Evolutionary conservation across 2,329 filamentous ascomycete genomes (phyloP), one percentile per base, ranked within the genome.

Genomic region (Beauveria sp.): DNA sequence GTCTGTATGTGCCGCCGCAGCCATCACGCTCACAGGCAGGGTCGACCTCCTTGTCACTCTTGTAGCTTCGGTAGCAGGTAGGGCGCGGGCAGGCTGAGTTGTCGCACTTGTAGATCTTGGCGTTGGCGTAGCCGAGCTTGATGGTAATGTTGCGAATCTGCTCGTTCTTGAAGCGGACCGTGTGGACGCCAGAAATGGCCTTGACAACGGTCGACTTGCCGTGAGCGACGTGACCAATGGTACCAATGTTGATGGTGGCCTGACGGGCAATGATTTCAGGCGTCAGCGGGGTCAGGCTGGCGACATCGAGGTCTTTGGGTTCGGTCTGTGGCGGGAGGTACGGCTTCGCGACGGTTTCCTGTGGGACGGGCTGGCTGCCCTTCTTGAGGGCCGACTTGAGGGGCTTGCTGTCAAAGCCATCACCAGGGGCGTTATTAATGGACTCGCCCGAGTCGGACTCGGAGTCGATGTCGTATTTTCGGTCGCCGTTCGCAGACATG

Each of bases 131-230:
- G 75, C 95, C 95, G 71, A 99, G 86, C 86, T 99, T 99, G 83
- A 99, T 99, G 71, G 95, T 99, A 73, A 99, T 99, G 78, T 99
- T 99, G 73, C 95, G 86, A 80, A 98, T 96, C 79, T 97, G 81
- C 80, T 99, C 95, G 81, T 98, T 99, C 89, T 99, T 99, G 84
- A 99, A 99, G 69, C 95, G 87, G 73, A 99, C 95, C 20, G 95
- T 99, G 84, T 99, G 95, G 66, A 99, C 95, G 65, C 95, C 95
- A 1, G 95, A 98, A 71, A 99, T 98, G 70, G 95, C 95, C 84
- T 99, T 99, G 70, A 99, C 95, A 56, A 99, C 95, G 24, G 95
- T 99, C 64, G 91, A 96, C 78, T 98, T 98, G 74, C 93, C 93
- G 89, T 98, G 93, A 73, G 95, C 95, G 82, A 98, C 93, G 77